Evolutionary conservation across 371 early-diverging fungal species (phyloP).

Genomic region (Actinomortierella ambigua): DNA sequence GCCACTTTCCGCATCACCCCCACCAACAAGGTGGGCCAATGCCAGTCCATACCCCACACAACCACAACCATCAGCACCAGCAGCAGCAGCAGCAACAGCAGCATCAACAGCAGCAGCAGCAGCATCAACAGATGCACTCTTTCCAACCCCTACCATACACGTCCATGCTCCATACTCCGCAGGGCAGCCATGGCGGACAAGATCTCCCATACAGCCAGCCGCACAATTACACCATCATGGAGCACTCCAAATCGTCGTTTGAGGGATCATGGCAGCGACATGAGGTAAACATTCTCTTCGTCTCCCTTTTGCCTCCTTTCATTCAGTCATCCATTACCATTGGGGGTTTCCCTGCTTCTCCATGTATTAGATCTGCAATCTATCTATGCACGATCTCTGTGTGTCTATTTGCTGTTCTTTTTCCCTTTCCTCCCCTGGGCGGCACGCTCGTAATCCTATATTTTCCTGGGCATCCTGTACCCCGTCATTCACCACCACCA

Average conservation of each 20-base stretch:
- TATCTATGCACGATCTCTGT: too few species aligned
- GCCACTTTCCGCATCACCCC: neutral
- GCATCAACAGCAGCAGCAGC: slow-evolving; percentile 5
- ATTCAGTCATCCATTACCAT: neutral
- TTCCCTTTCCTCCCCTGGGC: too few species aligned
- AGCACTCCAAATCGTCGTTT: neutral
- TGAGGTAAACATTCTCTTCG: slow-evolving; percentile 1
- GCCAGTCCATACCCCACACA: slow-evolving; percentile 1
- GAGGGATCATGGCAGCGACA: slow-evolving; percentile 15
- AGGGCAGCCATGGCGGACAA: neutral
- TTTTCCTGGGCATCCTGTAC: too few species aligned
- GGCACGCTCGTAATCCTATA: too few species aligned
- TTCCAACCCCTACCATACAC: neutral
- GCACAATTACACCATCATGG: too few species aligned
- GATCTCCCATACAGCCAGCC: neutral
- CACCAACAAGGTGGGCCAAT: neutral
- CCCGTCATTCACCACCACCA: too few species aligned
- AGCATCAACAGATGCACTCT: neutral
- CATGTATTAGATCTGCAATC: too few species aligned
- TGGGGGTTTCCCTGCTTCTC: too few species aligned
- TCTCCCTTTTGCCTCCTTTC: neutral
- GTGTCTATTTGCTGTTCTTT: too few species aligned
- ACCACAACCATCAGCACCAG: neutral
- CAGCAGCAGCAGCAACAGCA: slow-evolving; percentile 1
- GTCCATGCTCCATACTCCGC: neutral